Evolutionary conservation across 176 grass and related monocot genomes (phyloP).

Genomic region (Puccinellia tenuiflora): DNA sequence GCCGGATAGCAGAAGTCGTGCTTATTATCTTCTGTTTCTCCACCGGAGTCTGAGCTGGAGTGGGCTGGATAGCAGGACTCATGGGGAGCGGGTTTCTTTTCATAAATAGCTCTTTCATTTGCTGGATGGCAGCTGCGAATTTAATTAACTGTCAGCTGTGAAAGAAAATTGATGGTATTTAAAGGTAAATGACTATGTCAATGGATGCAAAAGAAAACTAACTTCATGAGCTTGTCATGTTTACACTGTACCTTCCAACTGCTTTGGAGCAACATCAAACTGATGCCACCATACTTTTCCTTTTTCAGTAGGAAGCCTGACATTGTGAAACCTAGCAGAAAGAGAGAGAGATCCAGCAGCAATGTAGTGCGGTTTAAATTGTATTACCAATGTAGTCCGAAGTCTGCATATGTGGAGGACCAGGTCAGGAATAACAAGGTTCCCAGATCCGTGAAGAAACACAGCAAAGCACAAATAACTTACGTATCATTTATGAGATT

Average conservation of each 20-base stretch:
- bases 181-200: background rate
- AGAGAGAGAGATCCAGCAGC: conserved; percentile 44
- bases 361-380: conserved; percentile 62
- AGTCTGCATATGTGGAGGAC: conserved; percentile 27
- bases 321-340: conserved; percentile 34
- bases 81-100: conserved; percentile 20
- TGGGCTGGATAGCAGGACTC: conserved; percentile 4
- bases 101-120: conserved; percentile 43
- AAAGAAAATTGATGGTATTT: background rate
- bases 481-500: conserved; percentile 56
- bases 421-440: conserved; percentile 18
- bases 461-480: background rate
- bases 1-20: background rate
- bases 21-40: background rate
- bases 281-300: conserved; percentile 45
- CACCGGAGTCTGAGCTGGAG: background rate
- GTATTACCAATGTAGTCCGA: conserved; percentile 39
- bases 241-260: conserved; percentile 37
- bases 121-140: conserved; percentile 45
- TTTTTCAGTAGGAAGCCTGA: conserved; percentile 31
- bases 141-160: background rate
- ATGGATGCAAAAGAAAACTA: background rate
- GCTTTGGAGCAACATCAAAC: conserved; percentile 48
- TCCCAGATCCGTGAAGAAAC: background rate
- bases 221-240: background rate